A percentile compares a stretch with the other conserved stretches of the same genome.
Conservation (phyloP, 352 stramenopile species). For the Phytophthora litchii region DNA sequence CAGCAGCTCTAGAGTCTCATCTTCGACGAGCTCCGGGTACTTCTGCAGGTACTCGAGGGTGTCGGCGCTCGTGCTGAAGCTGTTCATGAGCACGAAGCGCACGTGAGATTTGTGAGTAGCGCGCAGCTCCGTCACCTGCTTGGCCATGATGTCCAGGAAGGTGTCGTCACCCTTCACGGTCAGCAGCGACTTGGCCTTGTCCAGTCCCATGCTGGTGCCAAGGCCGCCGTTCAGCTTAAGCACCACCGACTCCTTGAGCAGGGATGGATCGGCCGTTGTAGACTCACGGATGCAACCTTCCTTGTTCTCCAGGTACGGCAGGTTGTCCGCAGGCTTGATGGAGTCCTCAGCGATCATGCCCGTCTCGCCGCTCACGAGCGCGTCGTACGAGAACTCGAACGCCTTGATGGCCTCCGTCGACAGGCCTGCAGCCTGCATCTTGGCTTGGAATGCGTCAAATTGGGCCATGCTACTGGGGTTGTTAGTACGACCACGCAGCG, state of each 20-base stretch:
- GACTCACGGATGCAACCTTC: constrained; percentile 75
- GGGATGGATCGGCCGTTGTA: constrained; percentile 62
- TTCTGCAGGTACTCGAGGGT: constrained; percentile 89
- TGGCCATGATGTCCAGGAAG: constrained; percentile 90
- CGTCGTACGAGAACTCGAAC: constrained; percentile 98
- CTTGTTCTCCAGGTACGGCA: constrained; percentile 86
- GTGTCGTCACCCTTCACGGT: constrained; percentile 96
- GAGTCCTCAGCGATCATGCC: constrained; percentile 97
- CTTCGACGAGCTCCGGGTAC: constrained; percentile 91
- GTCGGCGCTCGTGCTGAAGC: constrained; percentile 86
- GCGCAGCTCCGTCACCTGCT: constrained; percentile 95
- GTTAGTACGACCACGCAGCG: constrained; percentile 37
- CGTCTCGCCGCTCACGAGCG: constrained; percentile 93
- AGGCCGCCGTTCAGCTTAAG: constrained; percentile 89
- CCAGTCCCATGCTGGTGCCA: constrained; percentile 91
- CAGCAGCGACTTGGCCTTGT: constrained; percentile 95
- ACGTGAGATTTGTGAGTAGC: constrained; percentile 93
- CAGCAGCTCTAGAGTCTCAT: constrained; percentile 97
- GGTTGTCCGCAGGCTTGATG: constrained; percentile 88
- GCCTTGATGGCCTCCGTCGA: constrained; percentile 96
- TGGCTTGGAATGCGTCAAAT: constrained; percentile 90
- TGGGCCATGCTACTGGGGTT: constrained; percentile 51
- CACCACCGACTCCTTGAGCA: constrained; percentile 89
- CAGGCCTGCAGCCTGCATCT: constrained; percentile 97
- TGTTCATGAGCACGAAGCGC: constrained; percentile 92